A percentile compares a stretch with the other conserved stretches of the same genome.
Evolutionary conservation across 2,329 filamentous ascomycete species (phyloP).

Genomic region (Teratosphaeria nubilosa): DNA sequence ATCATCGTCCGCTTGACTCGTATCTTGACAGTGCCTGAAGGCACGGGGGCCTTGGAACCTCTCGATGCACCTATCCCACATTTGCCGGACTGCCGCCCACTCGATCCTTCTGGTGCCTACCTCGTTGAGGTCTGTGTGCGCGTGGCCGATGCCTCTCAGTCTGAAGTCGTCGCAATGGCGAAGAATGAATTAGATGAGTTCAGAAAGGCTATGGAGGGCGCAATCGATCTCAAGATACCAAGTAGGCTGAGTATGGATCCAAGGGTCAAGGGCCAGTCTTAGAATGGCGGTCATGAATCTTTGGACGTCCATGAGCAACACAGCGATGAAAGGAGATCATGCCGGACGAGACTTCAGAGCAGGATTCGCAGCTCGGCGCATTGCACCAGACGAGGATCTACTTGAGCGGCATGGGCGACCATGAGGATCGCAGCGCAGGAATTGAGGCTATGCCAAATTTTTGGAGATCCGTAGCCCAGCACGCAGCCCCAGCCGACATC

Average conservation of each 20-base stretch:
- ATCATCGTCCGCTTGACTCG: slow-evolving; percentile 48
- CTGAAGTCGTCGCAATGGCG: slow-evolving; percentile 44
- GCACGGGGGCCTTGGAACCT: slow-evolving; percentile 11
- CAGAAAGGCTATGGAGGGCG: slow-evolving; percentile 46
- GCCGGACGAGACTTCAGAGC: background rate
- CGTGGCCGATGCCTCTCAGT: slow-evolving; percentile 45
- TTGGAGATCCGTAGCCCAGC: too few species aligned
- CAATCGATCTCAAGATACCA: slow-evolving; percentile 46
- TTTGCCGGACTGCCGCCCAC: slow-evolving; percentile 36
- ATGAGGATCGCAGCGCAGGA: background rate
- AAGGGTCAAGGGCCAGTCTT: slow-evolving; percentile 34
- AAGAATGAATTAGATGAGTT: slow-evolving; percentile 46
- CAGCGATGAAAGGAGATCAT: background rate
- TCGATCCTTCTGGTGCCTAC: slow-evolving; percentile 49
- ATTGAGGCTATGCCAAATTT: background rate
- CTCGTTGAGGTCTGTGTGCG: slow-evolving; percentile 49
- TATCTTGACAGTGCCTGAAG: slow-evolving; percentile 33
- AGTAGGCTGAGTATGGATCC: slow-evolving; percentile 52
- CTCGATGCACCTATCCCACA: slow-evolving; percentile 27
- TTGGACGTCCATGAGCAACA: background rate
- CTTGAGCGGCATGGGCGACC: background rate
- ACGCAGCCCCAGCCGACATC: too few species aligned
- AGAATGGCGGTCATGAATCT: background rate
- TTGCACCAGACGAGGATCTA: background rate
- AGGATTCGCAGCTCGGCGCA: background rate